Conservation (phyloP, 2,329 filamentous ascomycete genomes). For the Polytolypa hystricis region DNA sequence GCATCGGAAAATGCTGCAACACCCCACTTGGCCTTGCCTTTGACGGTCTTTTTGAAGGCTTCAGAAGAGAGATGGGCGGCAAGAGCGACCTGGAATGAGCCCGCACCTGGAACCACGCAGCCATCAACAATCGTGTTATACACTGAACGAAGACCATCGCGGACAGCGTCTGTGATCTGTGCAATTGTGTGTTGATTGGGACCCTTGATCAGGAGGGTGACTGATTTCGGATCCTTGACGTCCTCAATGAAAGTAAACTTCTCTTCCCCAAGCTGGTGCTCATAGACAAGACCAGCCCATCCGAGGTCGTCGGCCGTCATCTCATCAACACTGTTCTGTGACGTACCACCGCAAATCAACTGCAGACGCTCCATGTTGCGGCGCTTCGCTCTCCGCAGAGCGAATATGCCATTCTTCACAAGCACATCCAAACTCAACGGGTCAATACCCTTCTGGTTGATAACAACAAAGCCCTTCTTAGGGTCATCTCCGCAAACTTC, state of each 20-base stretch:
- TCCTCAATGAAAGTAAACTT: slow-evolving; percentile 99
- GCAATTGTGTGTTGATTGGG: slow-evolving; percentile 94
- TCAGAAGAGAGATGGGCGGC: slow-evolving; percentile 79
- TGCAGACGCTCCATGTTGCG: slow-evolving; percentile 98
- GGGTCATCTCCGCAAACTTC: slow-evolving; percentile 87
- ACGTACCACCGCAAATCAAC: slow-evolving; percentile 78
- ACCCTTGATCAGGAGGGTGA: slow-evolving; percentile 94
- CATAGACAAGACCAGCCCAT: slow-evolving; percentile 93
- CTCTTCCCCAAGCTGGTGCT: slow-evolving; percentile 95
- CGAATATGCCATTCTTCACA: slow-evolving; percentile 95
- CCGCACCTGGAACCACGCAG: slow-evolving; percentile 86
- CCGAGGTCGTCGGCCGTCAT: slow-evolving; percentile 77
- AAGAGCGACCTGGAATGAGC: slow-evolving; percentile 92
- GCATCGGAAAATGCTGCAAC: slow-evolving; percentile 93
- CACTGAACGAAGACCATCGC: slow-evolving; percentile 87
- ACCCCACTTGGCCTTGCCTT: slow-evolving; percentile 96
- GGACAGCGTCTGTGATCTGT: slow-evolving; percentile 91
- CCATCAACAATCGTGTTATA: slow-evolving; percentile 99
- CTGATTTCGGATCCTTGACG: slow-evolving; percentile 96
- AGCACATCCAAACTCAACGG: slow-evolving; percentile 90
- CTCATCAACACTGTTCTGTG: slow-evolving; percentile 96
- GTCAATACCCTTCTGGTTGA: slow-evolving; percentile 99
- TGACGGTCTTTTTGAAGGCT: slow-evolving; percentile 76
- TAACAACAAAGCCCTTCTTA: slow-evolving; percentile 92
- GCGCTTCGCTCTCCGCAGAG: slow-evolving; percentile 86